Conservation (phyloP, 2,329 filamentous ascomycete genomes). For the Calonectria leucothoes region DNA sequence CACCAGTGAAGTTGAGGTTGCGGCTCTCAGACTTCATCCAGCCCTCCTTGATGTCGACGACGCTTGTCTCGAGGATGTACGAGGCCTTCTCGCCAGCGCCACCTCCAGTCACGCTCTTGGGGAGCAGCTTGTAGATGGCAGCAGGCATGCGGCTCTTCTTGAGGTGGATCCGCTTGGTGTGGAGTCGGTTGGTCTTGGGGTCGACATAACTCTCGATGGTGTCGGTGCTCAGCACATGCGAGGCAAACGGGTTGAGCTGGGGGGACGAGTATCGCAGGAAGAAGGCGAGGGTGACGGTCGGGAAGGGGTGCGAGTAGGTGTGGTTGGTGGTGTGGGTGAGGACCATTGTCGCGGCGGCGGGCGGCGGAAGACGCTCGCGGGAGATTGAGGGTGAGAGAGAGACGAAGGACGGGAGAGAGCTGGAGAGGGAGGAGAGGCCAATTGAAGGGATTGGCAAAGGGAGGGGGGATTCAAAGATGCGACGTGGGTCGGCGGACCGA, state of each 20-base stretch:
- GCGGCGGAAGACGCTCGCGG: constrained; percentile 24
- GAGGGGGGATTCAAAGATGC: background rate
- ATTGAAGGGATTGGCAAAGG: constrained; percentile 21
- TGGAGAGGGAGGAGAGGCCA: constrained; percentile 22
- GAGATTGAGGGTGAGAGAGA: constrained; percentile 13
- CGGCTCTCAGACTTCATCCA: constrained; percentile 86
- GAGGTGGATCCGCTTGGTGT: constrained; percentile 83
- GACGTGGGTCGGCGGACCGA: background rate
- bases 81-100: constrained; percentile 74
- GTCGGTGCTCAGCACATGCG: constrained; percentile 85
- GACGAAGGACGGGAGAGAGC: constrained; percentile 15
- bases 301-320: constrained; percentile 83
- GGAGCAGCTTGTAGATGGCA: constrained; percentile 80
- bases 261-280: constrained; percentile 85
- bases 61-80: constrained; percentile 84
- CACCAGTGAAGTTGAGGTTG: constrained; percentile 85
- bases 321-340: constrained; percentile 75
- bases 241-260: constrained; percentile 80
- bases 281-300: constrained; percentile 88
- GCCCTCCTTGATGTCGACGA: constrained; percentile 82
- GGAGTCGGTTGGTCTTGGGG: constrained; percentile 76
- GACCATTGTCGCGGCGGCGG: constrained; percentile 61
- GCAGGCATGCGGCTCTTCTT: constrained; percentile 84
- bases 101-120: constrained; percentile 75
- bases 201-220: constrained; percentile 82